Percentiles rank a stretch among this genome's conserved stretches.
These are phyloP conservation scores for Heterococcus sp. DNA, from an alignment of 108 stramenopile species.

Conservation along the genomic window DNA sequence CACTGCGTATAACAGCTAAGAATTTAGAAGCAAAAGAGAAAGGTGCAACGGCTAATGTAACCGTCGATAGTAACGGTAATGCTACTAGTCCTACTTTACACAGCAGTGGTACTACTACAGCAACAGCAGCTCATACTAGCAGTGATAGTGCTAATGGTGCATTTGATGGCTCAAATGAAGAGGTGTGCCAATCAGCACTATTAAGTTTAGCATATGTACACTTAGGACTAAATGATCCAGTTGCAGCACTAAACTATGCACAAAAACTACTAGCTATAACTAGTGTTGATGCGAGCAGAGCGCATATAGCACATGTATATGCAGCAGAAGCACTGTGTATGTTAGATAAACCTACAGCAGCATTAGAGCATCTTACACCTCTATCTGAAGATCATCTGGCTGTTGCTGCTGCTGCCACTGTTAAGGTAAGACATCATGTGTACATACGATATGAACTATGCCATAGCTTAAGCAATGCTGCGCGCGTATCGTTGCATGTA, in stretches of 20 bases:
- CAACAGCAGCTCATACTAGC: background rate
- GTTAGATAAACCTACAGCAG: conserved; percentile 27
- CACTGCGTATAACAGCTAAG: conserved; percentile 3
- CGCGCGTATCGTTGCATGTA: too few relatives aligned
- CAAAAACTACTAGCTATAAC: conserved; percentile 5
- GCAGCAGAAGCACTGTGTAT: conserved; percentile 45
- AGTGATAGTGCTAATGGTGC: background rate
- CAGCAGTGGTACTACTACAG: background rate
- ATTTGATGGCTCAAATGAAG: background rate
- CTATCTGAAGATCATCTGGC: background rate
- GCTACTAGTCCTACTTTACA: too few relatives aligned
- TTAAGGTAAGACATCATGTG: background rate
- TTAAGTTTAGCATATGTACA: conserved; percentile 32
- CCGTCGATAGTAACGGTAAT: background rate
- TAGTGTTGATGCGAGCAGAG: too few relatives aligned
- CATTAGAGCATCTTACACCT: conserved; percentile 27
- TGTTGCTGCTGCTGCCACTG: conserved; percentile 12
- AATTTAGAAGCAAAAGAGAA: background rate
- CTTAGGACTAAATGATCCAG: conserved; percentile 32
- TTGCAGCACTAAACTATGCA: conserved; percentile 12
- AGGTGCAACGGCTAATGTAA: background rate
- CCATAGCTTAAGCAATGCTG: too few relatives aligned
- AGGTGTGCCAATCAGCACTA: conserved; percentile 16
- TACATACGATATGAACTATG: too few relatives aligned
- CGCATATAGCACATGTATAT: conserved; percentile 41